Evolutionary conservation across 2,329 filamentous ascomycete species (phyloP).

Genomic region (Fusarium redolens): DNA sequence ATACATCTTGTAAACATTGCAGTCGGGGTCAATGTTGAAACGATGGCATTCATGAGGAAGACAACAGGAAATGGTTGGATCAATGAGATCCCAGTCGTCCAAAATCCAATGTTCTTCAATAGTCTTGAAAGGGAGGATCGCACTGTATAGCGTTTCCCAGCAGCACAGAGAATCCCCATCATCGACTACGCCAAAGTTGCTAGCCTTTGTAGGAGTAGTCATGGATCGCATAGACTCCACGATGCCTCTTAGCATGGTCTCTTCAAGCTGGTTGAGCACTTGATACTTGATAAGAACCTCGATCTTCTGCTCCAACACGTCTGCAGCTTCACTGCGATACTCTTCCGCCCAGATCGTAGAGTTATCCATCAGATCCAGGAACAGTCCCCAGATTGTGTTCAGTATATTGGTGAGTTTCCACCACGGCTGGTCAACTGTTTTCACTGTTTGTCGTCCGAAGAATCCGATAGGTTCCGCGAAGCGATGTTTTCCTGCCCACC

Average conservation of each 20-base stretch:
- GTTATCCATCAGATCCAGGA: background rate
- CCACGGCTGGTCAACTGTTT: background rate
- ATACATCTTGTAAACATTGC: background rate
- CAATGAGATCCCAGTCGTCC: background rate
- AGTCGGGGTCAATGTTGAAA: background rate
- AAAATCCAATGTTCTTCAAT: background rate
- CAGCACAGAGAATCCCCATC: background rate
- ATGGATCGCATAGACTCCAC: background rate
- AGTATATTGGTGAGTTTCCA: background rate
- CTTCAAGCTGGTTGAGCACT: background rate
- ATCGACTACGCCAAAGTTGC: background rate
- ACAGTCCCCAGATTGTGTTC: accelerated
- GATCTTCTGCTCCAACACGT: constrained; percentile 1
- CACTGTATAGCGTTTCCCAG: background rate
- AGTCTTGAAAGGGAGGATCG: background rate
- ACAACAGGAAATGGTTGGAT: background rate
- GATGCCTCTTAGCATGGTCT: background rate
- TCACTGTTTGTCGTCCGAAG: too few relatives aligned
- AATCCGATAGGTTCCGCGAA: background rate
- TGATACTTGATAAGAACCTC: background rate
- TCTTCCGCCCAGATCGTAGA: accelerated
- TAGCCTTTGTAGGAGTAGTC: background rate
- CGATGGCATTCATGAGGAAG: background rate
- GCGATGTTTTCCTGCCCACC: background rate
- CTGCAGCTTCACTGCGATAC: background rate